Conservation (phyloP, 257 asterid species). For the Scutellaria minor region DNA sequence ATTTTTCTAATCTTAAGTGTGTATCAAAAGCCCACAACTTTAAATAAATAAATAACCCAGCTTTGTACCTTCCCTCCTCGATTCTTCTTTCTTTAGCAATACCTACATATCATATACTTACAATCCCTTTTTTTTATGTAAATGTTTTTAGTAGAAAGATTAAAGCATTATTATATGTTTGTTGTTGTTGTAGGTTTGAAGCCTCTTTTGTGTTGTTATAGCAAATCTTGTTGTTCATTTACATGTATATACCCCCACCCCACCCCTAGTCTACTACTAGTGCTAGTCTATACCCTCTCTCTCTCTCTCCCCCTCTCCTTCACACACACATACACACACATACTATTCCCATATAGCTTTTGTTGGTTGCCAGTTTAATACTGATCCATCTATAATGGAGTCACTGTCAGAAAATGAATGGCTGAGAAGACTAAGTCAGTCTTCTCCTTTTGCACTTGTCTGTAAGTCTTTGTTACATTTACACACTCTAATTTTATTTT, state of each 20-base stretch:
- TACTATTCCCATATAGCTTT: constrained; percentile 40
- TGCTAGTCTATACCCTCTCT: constrained; percentile 20
- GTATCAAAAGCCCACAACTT: constrained; percentile 11
- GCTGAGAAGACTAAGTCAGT: constrained; percentile 62
- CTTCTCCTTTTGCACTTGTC: constrained; percentile 60
- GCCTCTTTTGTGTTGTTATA: constrained; percentile 28
- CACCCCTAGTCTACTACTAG: constrained; percentile 25
- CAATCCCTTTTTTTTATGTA: no score
- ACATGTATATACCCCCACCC: not conserved
- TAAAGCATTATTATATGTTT: no score
- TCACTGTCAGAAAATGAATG: constrained; percentile 84
- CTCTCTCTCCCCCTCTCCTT: constrained; percentile 25
- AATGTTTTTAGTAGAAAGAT: no score
- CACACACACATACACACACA: constrained; percentile 16
- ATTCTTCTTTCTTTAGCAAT: no score
- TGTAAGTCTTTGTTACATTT: constrained; percentile 36
- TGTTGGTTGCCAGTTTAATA: constrained; percentile 48
- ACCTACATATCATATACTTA: no score
- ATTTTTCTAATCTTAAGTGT: no score
- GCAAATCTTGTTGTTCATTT: constrained; percentile 37
- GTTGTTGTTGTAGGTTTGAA: no score
- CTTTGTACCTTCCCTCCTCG: no score
- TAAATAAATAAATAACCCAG: not conserved
- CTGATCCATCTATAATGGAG: constrained; percentile 60
- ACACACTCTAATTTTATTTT: not conserved